Conservation (phyloP, 176 grass and related monocot genomes). For the Eremochloa ophiuroides region DNA sequence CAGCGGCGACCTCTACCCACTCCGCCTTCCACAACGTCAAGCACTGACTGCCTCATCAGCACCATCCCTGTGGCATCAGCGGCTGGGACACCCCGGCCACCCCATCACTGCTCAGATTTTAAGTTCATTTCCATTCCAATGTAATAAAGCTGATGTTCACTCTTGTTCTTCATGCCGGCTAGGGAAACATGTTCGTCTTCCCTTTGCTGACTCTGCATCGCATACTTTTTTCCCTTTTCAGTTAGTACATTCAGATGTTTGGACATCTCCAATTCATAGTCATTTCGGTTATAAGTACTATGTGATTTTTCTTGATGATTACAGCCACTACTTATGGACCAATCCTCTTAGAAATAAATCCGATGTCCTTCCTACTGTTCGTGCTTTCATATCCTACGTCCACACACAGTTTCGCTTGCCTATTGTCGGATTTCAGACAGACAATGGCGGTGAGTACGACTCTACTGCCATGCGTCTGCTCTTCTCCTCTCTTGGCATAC, state of each 20-base stretch:
- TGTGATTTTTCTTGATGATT: no score
- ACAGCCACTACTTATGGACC: no score
- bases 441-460: not conserved
- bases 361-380: not conserved
- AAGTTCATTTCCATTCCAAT: not conserved
- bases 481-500: not conserved
- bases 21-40: no score
- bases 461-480: not conserved
- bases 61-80: not conserved
- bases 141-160: not conserved
- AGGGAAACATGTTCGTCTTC: not conserved
- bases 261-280: not conserved
- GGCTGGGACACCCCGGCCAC: no score
- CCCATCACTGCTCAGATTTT: no score
- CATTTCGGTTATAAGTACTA: no score
- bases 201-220: not conserved
- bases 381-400: not conserved
- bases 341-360: not conserved
- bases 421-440: not conserved
- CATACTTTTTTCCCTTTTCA: not conserved
- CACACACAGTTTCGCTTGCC: not conserved
- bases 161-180: not conserved
- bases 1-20: no score
- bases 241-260: not conserved
- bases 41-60: accelerated